Base-by-base conservation (phyloP, 306 rosid genomes). In the Comarum palustre region DNA sequence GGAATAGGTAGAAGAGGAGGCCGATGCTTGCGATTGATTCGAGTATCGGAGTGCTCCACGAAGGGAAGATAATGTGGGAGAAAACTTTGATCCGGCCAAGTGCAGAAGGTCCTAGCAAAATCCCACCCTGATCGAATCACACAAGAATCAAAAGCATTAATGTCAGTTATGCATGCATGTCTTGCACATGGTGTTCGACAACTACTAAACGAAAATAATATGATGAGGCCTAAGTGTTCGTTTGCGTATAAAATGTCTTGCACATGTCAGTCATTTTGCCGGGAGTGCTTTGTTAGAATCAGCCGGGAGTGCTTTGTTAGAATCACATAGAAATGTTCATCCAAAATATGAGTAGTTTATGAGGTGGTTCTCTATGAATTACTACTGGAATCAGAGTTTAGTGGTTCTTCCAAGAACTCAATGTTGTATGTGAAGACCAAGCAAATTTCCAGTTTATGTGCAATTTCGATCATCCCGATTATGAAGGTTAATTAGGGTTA, bases 21-120 rank as follows among this genome's bases (percentile, higher is more conserved):
- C 79, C 79, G 6, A 75, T 52, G 59, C 73, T 66, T 20, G 73
- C 73, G 5, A 75, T 48, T 0, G 79, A 52, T 42, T 75, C 73
- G 6, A 67, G 59, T 27, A 67, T 43, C 15, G 79, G 45, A 14
- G 57, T 39, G 48, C 79, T 67, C 73, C 73, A 66, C 43, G 79
- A 55, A 39, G 79, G 79, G 68, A 75, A 75, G 2, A 75, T 10
- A 20, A 10, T 25, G 5, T 9, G n/a, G 45, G 34, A 7, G 25
- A 39, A 67, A 14, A 41, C 8, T 57, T 43, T 25, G 58, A 66
- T 54, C 46, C 73, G 64, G 25, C 79, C 79, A 3, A 75, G 73
- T 19, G 73, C 73, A 13, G 79, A 75, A 14, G 79, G 79, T 12
- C 79, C 79, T 19, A 75, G 65, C 46, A 75, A 20, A 52, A 75